These are phyloP conservation scores for Cyberlindnera suaveolens DNA, from an alignment of 805 yeast species.

Conservation along the genomic window DNA sequence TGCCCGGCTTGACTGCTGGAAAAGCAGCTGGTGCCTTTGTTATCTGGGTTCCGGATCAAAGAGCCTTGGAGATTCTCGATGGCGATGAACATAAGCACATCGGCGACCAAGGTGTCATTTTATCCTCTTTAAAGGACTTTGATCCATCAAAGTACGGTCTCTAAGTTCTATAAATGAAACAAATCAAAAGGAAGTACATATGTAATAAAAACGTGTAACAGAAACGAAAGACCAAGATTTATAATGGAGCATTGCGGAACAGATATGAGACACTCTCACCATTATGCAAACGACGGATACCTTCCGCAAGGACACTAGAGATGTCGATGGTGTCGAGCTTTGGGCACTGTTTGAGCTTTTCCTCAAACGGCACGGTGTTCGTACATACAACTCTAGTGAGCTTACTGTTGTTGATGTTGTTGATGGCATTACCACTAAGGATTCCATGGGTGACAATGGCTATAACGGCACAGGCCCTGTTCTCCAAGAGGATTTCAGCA, in stretches of 20 bases:
- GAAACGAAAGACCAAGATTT: not conserved
- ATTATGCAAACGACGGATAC: constrained; percentile 77
- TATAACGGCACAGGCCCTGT: constrained; percentile 65
- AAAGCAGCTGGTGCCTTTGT: constrained; percentile 76
- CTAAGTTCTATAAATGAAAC: constrained; percentile 8
- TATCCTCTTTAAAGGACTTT: constrained; percentile 46
- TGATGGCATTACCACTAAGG: constrained; percentile 66
- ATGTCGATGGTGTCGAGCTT: constrained; percentile 66
- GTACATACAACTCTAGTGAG: constrained; percentile 71
- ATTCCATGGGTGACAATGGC: constrained; percentile 84
- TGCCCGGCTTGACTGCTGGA: constrained; percentile 87
- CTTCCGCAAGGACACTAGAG: constrained; percentile 70
- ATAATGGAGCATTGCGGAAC: constrained; percentile 57
- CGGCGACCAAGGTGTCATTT: constrained; percentile 51
- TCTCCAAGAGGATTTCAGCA: constrained; percentile 63
- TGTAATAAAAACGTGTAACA: not conserved
- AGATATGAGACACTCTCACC: constrained; percentile 82
- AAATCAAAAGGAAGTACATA: not conserved
- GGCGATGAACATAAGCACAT: constrained; percentile 46
- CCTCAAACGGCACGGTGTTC: constrained; percentile 73
- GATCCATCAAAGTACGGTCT: constrained; percentile 43
- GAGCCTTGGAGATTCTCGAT: constrained; percentile 52
- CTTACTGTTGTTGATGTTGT: constrained; percentile 62
- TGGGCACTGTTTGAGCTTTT: constrained; percentile 51
- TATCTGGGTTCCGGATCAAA: constrained; percentile 90